phyloP scores from a whole-genome alignment of 1,139 yeast genomes.

The Barnettozyma hawaiiensis region DNA sequence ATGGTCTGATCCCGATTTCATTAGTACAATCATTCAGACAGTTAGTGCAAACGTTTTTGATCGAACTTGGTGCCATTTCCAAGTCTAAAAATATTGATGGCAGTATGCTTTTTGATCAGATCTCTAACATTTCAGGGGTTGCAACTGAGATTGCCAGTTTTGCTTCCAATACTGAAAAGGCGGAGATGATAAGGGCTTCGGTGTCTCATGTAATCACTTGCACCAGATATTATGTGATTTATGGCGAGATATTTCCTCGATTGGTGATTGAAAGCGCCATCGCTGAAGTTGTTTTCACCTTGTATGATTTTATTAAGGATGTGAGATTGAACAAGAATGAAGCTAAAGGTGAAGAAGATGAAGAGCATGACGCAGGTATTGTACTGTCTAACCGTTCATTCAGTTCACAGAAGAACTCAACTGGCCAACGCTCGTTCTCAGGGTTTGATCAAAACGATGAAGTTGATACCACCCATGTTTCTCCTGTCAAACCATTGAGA shows the following conservation, averaged over 20 bases:
- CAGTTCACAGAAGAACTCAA: conserved; percentile 2
- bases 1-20: conserved; percentile 23
- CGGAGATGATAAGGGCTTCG: conserved; percentile 53
- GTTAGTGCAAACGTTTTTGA: conserved; percentile 16
- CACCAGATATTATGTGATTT: conserved; percentile 68
- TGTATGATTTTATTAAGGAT: conserved; percentile 61
- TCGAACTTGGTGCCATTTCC: conserved; percentile 10
- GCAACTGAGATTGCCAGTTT: conserved; percentile 46
- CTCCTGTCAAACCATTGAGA: conserved; percentile 53
- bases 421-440: neutral
- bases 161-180: conserved; percentile 33
- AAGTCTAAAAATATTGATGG: conserved; percentile 20
- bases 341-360: neutral
- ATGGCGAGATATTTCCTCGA: conserved; percentile 60
- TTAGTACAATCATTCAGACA: conserved; percentile 17
- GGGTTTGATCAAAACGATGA: conserved; percentile 3
- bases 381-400: conserved; percentile 7
- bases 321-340: conserved; percentile 39
- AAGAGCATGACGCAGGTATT: neutral
- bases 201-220: conserved; percentile 74
- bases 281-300: conserved; percentile 66
- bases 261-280: conserved; percentile 73
- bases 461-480: conserved; percentile 22
- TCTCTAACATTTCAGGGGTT: conserved; percentile 46
- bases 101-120: conserved; percentile 46